phyloP scores from a whole-genome alignment of 345 rosid genomes.

The Corchorus olitorius region DNA sequence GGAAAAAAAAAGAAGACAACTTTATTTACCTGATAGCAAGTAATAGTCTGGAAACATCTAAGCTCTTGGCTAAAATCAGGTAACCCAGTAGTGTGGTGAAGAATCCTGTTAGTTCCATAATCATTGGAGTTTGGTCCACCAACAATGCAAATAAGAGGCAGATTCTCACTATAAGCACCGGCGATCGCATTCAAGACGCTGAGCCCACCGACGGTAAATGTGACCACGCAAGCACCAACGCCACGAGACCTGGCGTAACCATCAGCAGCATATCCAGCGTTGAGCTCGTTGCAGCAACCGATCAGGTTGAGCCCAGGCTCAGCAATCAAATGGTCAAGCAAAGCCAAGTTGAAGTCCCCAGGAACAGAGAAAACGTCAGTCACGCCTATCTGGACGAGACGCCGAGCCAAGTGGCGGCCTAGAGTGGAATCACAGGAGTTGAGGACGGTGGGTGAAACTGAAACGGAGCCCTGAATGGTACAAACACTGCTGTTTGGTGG shows the following conservation, averaged over 20 bases:
- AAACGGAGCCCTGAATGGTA: slow-evolving; percentile 36
- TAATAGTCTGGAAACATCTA: slow-evolving; percentile 69
- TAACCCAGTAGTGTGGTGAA: slow-evolving; percentile 77
- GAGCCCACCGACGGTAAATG: slow-evolving; percentile 85
- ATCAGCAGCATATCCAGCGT: slow-evolving; percentile 85
- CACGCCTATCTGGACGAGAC: slow-evolving; percentile 59
- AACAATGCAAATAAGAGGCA: slow-evolving; percentile 75
- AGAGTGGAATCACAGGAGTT: slow-evolving; percentile 48
- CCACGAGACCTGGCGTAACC: slow-evolving; percentile 77
- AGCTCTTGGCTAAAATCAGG: slow-evolving; percentile 80
- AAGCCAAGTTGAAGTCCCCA: slow-evolving; percentile 78
- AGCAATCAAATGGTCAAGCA: slow-evolving; percentile 73
- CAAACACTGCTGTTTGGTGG: slow-evolving; percentile 42
- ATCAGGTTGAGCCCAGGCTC: slow-evolving; percentile 65
- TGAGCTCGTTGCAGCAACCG: slow-evolving; percentile 88
- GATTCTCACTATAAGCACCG: slow-evolving; percentile 81
- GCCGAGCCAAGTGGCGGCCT: slow-evolving; percentile 70
- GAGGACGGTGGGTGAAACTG: slow-evolving; percentile 23
- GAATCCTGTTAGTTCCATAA: slow-evolving; percentile 76
- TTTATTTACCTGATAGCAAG: slow-evolving; percentile 64
- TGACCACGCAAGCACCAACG: slow-evolving; percentile 80
- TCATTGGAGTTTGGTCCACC: slow-evolving; percentile 92
- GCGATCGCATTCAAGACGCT: slow-evolving; percentile 78
- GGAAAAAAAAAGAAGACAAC: not conserved
- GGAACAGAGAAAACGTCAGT: slow-evolving; percentile 70